Base-by-base conservation (phyloP, 441 rosid genomes). In the Adansonia madagascariensis region DNA sequence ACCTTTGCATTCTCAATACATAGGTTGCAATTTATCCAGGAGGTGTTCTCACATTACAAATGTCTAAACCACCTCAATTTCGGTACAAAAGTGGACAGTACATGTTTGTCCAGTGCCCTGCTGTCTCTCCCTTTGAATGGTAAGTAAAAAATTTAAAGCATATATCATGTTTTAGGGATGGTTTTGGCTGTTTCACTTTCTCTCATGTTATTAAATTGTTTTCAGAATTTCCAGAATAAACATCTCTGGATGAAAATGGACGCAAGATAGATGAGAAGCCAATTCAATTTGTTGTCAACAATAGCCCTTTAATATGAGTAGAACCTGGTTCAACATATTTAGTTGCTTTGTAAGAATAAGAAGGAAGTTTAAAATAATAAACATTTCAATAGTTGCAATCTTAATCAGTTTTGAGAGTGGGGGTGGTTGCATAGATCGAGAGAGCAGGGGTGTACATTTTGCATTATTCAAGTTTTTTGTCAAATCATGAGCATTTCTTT, bases 11-110 rank as follows among this genome's bases (percentile, higher is more conserved):
- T 71, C 78, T 75, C 11, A 61, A 18, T 53, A 46, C 76, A 47
- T 73, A 94, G 98, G 97, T 94, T 61, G 98, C 95, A 8, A 92
- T 94, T 67, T 94, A 94, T 83, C 89, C 94, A 1, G 94, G 92
- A 80, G 79, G 86, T 22, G 94, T 90, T 84, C 79, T 85, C 31
- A 87, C 90, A 75, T 65, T 90, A 80, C 88, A 86, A 61, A 90
- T 90, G 92, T 84, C 87, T 53, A 90, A 87, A 85, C 94, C 92
- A 53, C 63, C 88, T 56, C 91, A 90, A 63, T 90, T 90, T 77
- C 85, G 82, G 43, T 85, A 90, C 80, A 90, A 87, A 82, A 90
- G 92, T 70, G 94, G 94, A 69, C 94, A 90, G 60, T 90, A 88
- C 79, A 75, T 90, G 83, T 90, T 85, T 81, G 89, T 90, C 68